Evolutionary conservation across 768 basidiomycete genomes (phyloP).

Genomic region (Cyclocybe aegerita): DNA sequence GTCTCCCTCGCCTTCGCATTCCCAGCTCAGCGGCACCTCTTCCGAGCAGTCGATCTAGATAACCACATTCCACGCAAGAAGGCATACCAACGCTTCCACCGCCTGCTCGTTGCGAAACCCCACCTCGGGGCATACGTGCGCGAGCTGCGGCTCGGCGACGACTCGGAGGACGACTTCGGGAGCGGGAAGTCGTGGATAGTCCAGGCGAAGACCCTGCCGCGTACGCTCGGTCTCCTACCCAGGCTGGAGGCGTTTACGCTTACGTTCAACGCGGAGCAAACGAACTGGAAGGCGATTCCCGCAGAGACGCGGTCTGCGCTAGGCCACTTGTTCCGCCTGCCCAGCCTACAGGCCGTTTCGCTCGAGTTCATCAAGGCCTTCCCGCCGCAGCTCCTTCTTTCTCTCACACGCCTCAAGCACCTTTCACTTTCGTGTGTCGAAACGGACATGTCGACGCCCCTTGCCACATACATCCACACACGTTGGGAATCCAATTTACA

Average conservation of each 20-base stretch:
- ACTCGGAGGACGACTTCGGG: constrained; percentile 17
- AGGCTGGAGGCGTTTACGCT: constrained; percentile 17
- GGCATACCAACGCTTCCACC: constrained; percentile 14
- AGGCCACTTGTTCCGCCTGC: constrained; percentile 7
- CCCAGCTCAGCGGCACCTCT: constrained; percentile 18
- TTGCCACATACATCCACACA: not conserved
- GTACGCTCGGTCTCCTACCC: constrained; percentile 12
- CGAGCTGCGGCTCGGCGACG: constrained; percentile 18
- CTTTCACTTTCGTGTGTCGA: constrained; percentile 20
- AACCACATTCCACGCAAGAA: constrained; percentile 13
- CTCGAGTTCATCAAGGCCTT: constrained; percentile 17
- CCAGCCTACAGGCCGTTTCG: constrained; percentile 12
- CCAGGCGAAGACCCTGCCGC: constrained; percentile 11
- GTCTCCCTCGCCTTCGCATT: constrained; percentile 15
- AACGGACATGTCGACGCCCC: constrained; percentile 3
- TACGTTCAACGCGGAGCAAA: constrained; percentile 19
- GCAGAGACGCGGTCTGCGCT: constrained; percentile 8
- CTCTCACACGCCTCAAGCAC: constrained; percentile 4
- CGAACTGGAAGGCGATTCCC: constrained; percentile 14
- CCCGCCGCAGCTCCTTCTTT: constrained; percentile 11
- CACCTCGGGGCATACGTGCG: constrained; percentile 19
- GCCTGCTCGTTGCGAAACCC: constrained; percentile 14
- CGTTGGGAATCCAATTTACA: constrained; percentile 2
- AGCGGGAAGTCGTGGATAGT: constrained; percentile 8
- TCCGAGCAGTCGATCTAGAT: constrained; percentile 16